Base-by-base conservation (phyloP, 1,139 yeast species). In the Diutina siamensis region DNA sequence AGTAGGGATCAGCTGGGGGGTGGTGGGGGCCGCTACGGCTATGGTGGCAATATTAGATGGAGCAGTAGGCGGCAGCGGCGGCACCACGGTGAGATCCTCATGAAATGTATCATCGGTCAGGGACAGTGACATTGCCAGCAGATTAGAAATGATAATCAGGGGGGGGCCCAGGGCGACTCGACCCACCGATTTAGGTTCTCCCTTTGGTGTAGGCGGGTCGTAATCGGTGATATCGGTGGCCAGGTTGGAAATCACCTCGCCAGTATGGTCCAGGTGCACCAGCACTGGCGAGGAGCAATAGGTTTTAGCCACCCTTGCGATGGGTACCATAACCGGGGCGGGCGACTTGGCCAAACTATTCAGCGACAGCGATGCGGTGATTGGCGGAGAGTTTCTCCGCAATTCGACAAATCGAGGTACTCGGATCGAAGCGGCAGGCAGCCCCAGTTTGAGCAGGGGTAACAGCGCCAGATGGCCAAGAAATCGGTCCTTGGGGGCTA, bases 161-260 rank as follows among this genome's bases (percentile, higher is more conserved):
- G 42, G 42, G 15, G 40, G 13, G 18, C 18, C 28, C 17, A 20
- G 27, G 12, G 7, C 21, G 13, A 27, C 20, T 18, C 28, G 20
- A 13, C 20, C 20, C 34, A 31, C 34, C 15, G 34, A 13, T 13
- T 8, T 13, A 4, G 34, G 34, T 22, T 35, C 40, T 10, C 40
- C 40, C 18, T 35, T 35, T 7, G 40, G 40, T 9, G 40, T 35
- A 1, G 33, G 42, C 21, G 42, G 42, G 31, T 38, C 42, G 32
- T 25, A 38, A 17, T 38, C 42, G 42, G 42, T 38, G 42, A 38
- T 38, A 25, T 38, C 42, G 42, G 42, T 38, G 31, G 42, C 42
- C 42, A 38, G 42, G 19, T 38, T 38, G 21, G 42, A 38, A 15
- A 38, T 38, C 21, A 38, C 42, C 19, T 38, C 42, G 31, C 42